Evolutionary conservation across 1,139 yeast species (phyloP).

Genomic region (Protomyces inundatus): DNA sequence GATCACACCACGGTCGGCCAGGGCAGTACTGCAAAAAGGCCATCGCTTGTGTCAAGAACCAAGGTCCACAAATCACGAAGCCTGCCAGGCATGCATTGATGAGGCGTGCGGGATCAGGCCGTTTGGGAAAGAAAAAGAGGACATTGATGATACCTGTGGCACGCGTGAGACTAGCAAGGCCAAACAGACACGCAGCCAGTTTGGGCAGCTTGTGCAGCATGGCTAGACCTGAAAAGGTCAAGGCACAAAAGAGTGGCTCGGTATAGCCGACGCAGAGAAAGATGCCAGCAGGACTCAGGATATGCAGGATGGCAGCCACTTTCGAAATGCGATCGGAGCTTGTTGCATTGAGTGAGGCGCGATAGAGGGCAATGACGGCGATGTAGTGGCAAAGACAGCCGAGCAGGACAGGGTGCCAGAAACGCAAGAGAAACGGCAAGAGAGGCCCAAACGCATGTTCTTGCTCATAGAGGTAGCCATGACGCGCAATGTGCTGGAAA

Average conservation of each 20-base stretch:
- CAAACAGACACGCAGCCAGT: slow-evolving; percentile 55
- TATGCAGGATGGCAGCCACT: slow-evolving; percentile 47
- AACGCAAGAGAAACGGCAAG: slow-evolving; percentile 58
- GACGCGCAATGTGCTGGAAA: slow-evolving; percentile 54
- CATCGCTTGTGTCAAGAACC: slow-evolving; percentile 47
- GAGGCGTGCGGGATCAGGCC: slow-evolving; percentile 23
- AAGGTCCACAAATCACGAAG: slow-evolving; percentile 46
- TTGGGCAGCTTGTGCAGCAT: slow-evolving; percentile 46
- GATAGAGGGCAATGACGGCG: slow-evolving; percentile 50
- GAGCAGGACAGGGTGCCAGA: slow-evolving; percentile 35
- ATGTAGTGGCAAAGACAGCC: slow-evolving; percentile 53
- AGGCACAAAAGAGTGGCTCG: slow-evolving; percentile 66
- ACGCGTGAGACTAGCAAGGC: slow-evolving; percentile 57
- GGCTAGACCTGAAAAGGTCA: slow-evolving; percentile 56
- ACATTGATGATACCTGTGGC: slow-evolving; percentile 77
- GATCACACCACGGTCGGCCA: slow-evolving; percentile 68
- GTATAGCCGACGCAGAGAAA: slow-evolving; percentile 72
- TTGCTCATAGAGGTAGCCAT: slow-evolving; percentile 62
- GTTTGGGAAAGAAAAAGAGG: slow-evolving; percentile 56
- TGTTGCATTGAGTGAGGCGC: slow-evolving; percentile 42
- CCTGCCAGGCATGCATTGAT: slow-evolving; percentile 11
- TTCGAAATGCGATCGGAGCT: slow-evolving; percentile 42
- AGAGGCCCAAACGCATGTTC: slow-evolving; percentile 82
- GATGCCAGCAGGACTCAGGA: slow-evolving; percentile 73
- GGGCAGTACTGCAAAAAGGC: slow-evolving; percentile 65